Evolutionary conservation across 331 rosid species (phyloP).

Genomic region (Spiraea crenata): DNA sequence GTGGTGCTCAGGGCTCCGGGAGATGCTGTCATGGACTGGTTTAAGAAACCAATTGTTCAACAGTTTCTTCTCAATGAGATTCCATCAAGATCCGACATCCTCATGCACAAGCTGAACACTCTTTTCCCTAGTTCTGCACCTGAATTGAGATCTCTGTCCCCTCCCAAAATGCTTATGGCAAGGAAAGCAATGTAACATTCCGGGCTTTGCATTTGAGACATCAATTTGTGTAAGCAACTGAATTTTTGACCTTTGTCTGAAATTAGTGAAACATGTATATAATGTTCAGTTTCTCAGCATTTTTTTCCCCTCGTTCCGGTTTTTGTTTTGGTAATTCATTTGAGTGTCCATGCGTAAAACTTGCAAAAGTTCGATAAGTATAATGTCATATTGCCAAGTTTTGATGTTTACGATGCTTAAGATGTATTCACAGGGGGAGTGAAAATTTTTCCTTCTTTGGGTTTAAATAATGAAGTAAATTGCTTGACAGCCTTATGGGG

Average conservation of each 20-base stretch:
- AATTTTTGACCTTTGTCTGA: neutral
- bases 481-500: no score
- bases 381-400: neutral
- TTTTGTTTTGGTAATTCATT: neutral
- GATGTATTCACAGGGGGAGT: no score
- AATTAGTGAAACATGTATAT: neutral
- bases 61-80: slow-evolving; percentile 88
- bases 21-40: slow-evolving; percentile 94
- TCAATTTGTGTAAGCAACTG: neutral
- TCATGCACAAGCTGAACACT: slow-evolving; percentile 88
- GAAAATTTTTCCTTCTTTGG: neutral
- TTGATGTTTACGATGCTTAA: neutral
- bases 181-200: slow-evolving; percentile 27
- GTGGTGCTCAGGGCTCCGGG: slow-evolving; percentile 93
- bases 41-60: slow-evolving; percentile 87
- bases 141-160: slow-evolving; percentile 74
- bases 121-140: slow-evolving; percentile 97
- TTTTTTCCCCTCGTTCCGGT: neutral
- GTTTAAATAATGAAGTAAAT: neutral
- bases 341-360: no score
- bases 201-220: neutral
- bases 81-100: slow-evolving; percentile 81
- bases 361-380: neutral
- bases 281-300: neutral
- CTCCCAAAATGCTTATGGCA: slow-evolving; percentile 61